Base-by-base conservation (phyloP, 371 early-diverging fungal species). In the Mortierella sp. region DNA sequence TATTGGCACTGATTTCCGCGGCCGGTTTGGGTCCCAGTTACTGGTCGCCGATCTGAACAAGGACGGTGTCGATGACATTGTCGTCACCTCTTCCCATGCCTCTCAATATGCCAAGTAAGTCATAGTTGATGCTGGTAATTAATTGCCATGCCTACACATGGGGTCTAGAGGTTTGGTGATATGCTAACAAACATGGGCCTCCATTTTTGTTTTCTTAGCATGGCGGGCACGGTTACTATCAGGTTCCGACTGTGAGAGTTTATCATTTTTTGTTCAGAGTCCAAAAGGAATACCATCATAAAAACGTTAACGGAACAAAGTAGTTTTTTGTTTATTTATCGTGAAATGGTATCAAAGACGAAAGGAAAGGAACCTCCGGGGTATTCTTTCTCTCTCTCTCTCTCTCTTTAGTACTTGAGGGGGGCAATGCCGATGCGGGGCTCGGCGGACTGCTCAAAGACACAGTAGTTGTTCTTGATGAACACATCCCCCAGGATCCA, bases 21-120 rank as follows among this genome's bases (percentile, higher is more conserved):
- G 91, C 5, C 88, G 93, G 16, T 95, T 96, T 86, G 97, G 96
- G 2, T 88, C 92, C 67, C 86, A 93, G 4, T 75, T 94, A 73
- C 85, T 92, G 0, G 90, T 92, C 7, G 82, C 93, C 5, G 97
- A 96, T 77, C 73, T 94, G 44, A 95, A 95, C 73, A 79, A 81
- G 19, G 96, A 96, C 76, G 96, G 96, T 0, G 85, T 93, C 8
- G 95, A 95, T 67, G 96, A 96, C 74, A 81, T 96, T 43, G 93
- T 90, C 0, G 92, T 96, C 1, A 90, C 94, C 2, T 77, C 83
- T 2, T 74, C 78, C 26, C 83, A 82, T 52, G 61, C 74, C 26
- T 82, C 83, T 4, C 74, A 68, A 37, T 78, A 71, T 70, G 75
- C 78, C 31, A 61, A 22, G 83, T 82, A 74, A 64, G 78, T 66